phyloP scores from a whole-genome alignment of 257 asterid genomes.

The Ehretia macrophylla region DNA sequence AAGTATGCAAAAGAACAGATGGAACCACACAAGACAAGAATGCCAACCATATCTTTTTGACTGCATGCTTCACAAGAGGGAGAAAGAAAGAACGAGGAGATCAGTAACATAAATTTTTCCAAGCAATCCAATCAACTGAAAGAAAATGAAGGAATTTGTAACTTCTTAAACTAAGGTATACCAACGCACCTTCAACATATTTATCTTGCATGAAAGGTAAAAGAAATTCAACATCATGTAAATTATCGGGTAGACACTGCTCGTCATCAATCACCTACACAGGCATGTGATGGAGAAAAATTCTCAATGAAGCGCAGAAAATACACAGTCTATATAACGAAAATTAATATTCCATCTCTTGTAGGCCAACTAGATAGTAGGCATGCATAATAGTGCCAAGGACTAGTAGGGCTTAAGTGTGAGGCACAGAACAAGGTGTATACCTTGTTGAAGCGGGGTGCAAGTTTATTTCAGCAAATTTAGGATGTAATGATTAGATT shows the following conservation, averaged over 20 bases:
- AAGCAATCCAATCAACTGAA: background rate
- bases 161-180: background rate
- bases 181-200: constrained; percentile 59
- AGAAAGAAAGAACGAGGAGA: constrained; percentile 4
- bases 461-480: no score
- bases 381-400: no score
- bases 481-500: no score
- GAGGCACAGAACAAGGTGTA: no score
- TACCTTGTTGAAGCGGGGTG: no score
- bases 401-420: no score
- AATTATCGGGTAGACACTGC: constrained; percentile 42
- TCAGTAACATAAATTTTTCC: background rate
- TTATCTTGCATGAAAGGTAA: constrained; percentile 72
- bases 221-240: constrained; percentile 86
- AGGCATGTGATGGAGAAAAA: constrained; percentile 1
- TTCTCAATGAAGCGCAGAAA: background rate
- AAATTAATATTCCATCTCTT: background rate
- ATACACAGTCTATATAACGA: background rate
- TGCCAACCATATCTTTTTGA: constrained; percentile 65
- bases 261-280: constrained; percentile 65
- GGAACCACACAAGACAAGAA: constrained; percentile 59
- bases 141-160: background rate
- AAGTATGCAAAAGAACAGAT: constrained; percentile 71
- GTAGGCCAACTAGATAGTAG: no score
- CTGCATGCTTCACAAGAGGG: constrained; percentile 51